phyloP scores from a whole-genome alignment of 2,329 filamentous ascomycete genomes.

The Tolypocladium paradoxum region DNA sequence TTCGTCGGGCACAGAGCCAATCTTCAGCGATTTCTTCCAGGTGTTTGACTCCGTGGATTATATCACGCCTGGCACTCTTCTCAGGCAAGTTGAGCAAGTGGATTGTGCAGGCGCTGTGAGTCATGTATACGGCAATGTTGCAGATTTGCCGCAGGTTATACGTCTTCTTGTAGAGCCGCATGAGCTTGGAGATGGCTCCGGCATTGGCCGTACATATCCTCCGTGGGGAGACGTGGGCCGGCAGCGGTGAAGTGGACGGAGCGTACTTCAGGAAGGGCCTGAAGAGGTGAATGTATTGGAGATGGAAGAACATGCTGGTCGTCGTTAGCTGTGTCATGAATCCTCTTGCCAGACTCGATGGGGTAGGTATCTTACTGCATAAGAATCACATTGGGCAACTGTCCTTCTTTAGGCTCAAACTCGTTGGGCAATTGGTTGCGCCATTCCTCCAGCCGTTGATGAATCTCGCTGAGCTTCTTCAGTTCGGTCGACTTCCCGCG shows the following conservation, averaged over 20 bases:
- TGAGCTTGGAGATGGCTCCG: constrained; percentile 81
- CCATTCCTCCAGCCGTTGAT: constrained; percentile 85
- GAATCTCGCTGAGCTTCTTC: constrained; percentile 86
- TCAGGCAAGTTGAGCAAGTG: constrained; percentile 89
- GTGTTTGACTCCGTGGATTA: constrained; percentile 82
- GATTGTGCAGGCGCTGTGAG: constrained; percentile 88
- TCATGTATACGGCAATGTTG: constrained; percentile 93
- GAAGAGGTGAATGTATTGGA: constrained; percentile 92
- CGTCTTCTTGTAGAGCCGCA: constrained; percentile 84
- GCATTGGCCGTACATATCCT: constrained; percentile 88
- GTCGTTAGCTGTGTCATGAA: constrained; percentile 10
- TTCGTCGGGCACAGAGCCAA: constrained; percentile 82
- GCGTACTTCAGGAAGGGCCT: constrained; percentile 89
- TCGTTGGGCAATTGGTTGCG: constrained; percentile 73
- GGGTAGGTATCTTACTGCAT: constrained; percentile 60
- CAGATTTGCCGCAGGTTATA: constrained; percentile 90
- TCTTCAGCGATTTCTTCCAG: constrained; percentile 92
- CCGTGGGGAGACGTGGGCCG: constrained; percentile 77
- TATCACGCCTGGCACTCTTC: constrained; percentile 79
- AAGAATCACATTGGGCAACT: constrained; percentile 68
- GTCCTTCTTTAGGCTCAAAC: constrained; percentile 80
- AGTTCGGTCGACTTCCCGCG: constrained; percentile 73
- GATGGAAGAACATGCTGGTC: constrained; percentile 87
- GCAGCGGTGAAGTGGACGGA: constrained; percentile 69
- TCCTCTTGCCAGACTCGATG: neutral